Conservation (phyloP, 2,329 filamentous ascomycete genomes). For the Fusarium nodosum region DNA sequence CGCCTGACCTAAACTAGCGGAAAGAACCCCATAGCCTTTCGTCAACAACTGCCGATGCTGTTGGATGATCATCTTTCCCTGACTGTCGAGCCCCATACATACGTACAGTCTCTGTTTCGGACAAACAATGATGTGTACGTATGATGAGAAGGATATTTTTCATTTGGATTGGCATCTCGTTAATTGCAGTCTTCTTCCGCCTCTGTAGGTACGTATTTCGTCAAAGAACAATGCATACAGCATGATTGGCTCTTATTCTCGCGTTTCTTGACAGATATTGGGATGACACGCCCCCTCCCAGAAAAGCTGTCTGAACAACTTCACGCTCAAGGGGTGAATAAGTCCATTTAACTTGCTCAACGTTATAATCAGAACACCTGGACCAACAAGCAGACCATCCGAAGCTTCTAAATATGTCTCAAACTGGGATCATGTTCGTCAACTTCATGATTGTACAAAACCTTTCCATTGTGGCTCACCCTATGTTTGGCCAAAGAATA, state of each 20-base stretch:
- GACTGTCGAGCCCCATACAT: not conserved
- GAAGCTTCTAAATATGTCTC: conserved; percentile 9
- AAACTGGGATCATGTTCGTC: not conserved
- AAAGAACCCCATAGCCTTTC: conserved; percentile 28
- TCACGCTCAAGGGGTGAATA: not conserved
- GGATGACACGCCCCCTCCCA: conserved; percentile 18
- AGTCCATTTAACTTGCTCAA: conserved; percentile 14
- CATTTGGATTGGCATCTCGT: not conserved
- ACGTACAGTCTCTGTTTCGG: not conserved
- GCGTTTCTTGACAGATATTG: conserved; percentile 19
- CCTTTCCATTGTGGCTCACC: not conserved
- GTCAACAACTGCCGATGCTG: conserved; percentile 27
- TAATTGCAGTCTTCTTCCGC: not conserved
- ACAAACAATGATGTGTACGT: conserved; percentile 10
- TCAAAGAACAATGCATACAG: conserved; percentile 20
- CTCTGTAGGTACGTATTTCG: not conserved
- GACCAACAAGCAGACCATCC: conserved; percentile 13
- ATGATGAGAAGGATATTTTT: conserved; percentile 10
- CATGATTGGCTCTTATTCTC: conserved; percentile 9
- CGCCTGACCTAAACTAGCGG: not conserved
- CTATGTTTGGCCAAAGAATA: not conserved
- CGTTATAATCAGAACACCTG: not conserved
- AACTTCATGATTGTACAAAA: not conserved
- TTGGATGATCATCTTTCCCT: conserved; percentile 13
- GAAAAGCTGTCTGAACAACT: conserved; percentile 3